Evolutionary conservation across 345 rosid genomes (phyloP).

Genomic region (Acer campestre): DNA sequence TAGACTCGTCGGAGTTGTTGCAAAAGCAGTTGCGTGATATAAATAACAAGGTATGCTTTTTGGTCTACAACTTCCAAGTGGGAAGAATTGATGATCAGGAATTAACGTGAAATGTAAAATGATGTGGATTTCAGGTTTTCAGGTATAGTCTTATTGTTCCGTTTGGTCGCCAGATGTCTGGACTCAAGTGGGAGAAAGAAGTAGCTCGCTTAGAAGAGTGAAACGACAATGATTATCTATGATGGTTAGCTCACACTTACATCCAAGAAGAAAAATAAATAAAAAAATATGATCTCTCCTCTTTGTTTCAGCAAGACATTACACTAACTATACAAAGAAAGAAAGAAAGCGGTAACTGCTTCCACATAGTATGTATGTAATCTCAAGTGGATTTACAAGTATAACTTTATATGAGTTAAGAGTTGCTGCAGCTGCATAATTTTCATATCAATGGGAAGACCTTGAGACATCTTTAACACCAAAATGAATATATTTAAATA

Average conservation of each 20-base stretch:
- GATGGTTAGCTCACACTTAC: too few species aligned
- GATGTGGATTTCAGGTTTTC: conserved; percentile 57
- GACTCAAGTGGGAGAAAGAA: conserved; percentile 91
- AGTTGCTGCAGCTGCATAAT: not conserved
- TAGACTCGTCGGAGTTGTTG: conserved; percentile 43
- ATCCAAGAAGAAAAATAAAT: too few species aligned
- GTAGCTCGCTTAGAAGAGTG: conserved; percentile 55
- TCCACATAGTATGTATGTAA: too few species aligned
- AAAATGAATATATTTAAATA: not conserved
- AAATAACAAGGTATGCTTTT: conserved; percentile 57
- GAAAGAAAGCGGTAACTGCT: too few species aligned
- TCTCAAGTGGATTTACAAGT: too few species aligned
- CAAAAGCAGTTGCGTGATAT: conserved; percentile 63
- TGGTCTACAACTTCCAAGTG: not conserved
- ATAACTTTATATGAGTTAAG: too few species aligned
- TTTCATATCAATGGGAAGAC: not conserved
- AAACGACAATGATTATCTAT: too few species aligned
- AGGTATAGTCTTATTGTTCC: conserved; percentile 84
- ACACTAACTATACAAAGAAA: too few species aligned
- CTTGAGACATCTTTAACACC: not conserved
- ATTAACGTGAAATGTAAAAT: not conserved
- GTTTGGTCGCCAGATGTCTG: conserved; percentile 86
- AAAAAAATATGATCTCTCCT: too few species aligned
- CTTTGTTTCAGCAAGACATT: too few species aligned
- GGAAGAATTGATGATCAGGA: not conserved